Evolutionary conservation across 345 rosid species (phyloP).

Genomic region (Populus davidiana): DNA sequence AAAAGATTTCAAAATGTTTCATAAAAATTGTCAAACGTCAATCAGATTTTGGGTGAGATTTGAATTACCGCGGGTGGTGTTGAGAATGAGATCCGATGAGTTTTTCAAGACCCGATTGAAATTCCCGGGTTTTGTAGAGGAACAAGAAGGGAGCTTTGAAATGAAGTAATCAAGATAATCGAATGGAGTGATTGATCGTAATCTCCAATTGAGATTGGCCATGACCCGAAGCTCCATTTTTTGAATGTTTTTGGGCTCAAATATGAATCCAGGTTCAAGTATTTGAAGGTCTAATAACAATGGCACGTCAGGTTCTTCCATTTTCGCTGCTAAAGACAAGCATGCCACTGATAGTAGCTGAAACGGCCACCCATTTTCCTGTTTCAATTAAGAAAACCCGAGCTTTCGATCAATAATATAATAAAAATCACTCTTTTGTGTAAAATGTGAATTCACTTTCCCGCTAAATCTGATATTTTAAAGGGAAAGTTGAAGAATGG

Average conservation of each 20-base stretch:
- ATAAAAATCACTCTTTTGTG: neutral
- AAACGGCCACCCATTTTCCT: conserved; percentile 51
- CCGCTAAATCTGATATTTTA: conserved; percentile 16
- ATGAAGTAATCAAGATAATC: conserved; percentile 49
- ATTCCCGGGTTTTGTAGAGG: conserved; percentile 11
- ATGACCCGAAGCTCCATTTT: conserved; percentile 58
- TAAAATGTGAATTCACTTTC: conserved; percentile 7
- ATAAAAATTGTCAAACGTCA: neutral
- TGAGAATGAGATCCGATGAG: conserved; percentile 53
- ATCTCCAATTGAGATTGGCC: conserved; percentile 51
- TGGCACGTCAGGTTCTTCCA: conserved; percentile 57
- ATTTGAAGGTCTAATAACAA: conserved; percentile 48
- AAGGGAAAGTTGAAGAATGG: neutral
- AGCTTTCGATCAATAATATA: neutral
- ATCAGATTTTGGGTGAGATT: neutral
- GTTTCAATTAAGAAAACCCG: neutral
- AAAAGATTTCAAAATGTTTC: neutral
- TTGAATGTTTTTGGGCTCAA: conserved; percentile 50
- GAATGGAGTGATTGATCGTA: conserved; percentile 56
- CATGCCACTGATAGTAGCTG: conserved; percentile 71
- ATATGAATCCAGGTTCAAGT: conserved; percentile 49
- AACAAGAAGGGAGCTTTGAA: conserved; percentile 29
- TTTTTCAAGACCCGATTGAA: conserved; percentile 27
- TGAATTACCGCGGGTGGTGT: conserved; percentile 50
- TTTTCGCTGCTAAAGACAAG: conserved; percentile 63